Percentiles rank a stretch among this genome's conserved stretches.
These are phyloP conservation scores for Candida rishiriensis DNA, from an alignment of 805 yeast genomes.

Conservation along the genomic window DNA sequence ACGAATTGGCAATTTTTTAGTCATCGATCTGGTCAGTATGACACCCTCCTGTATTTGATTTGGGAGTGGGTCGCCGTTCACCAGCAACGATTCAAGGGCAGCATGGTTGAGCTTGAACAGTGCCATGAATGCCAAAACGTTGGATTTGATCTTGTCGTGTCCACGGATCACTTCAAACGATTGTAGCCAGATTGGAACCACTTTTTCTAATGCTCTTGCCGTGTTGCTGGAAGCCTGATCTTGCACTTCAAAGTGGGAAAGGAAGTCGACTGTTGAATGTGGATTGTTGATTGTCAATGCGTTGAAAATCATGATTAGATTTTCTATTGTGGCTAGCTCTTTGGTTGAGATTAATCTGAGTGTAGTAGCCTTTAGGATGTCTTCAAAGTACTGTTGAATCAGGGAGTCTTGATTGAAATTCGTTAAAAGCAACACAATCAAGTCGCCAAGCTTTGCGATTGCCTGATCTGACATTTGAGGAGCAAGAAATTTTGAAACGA, in stretches of 20 bases:
- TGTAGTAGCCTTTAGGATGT: constrained; percentile 72
- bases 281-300: constrained; percentile 63
- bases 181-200: constrained; percentile 78
- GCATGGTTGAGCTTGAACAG: constrained; percentile 57
- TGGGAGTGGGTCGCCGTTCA: constrained; percentile 75
- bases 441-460: constrained; percentile 69
- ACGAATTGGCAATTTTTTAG: constrained; percentile 56
- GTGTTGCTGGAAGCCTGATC: constrained; percentile 19
- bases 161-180: constrained; percentile 82
- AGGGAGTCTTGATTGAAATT: constrained; percentile 31
- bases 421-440: constrained; percentile 26
- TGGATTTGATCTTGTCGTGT: constrained; percentile 60
- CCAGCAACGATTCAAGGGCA: constrained; percentile 46
- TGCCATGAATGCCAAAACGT: constrained; percentile 66
- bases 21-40: constrained; percentile 85
- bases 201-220: constrained; percentile 42
- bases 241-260: constrained; percentile 35
- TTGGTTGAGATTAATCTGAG: constrained; percentile 59
- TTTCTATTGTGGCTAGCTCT: constrained; percentile 71
- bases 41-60: constrained; percentile 45
- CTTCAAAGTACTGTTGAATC: constrained; percentile 41
- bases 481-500: constrained; percentile 65
- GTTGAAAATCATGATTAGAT: constrained; percentile 71
- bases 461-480: constrained; percentile 76
- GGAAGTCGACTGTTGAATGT: constrained; percentile 55